A percentile compares a stretch with the other conserved stretches of the same genome.
phyloP scores from a whole-genome alignment of 2,329 filamentous ascomycete species.

The Lasiodiplodia citricola region DNA sequence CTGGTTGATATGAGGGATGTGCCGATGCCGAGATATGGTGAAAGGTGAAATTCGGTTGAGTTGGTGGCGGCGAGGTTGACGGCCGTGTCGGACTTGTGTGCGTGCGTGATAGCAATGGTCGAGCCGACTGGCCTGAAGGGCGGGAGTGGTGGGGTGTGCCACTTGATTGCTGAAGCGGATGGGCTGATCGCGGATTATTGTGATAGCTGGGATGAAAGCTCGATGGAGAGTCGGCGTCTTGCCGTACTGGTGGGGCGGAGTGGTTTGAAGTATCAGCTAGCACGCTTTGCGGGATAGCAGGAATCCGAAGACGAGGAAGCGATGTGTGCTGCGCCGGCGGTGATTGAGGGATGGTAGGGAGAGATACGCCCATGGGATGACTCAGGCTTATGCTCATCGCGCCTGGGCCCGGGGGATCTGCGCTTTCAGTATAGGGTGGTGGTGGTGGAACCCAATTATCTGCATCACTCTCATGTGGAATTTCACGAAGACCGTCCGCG shows the following conservation, averaged over 20 bases:
- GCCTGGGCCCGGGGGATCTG: constrained; percentile 39
- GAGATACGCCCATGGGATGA: constrained; percentile 16
- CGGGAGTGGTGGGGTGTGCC: constrained; percentile 6
- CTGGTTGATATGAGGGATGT: neutral
- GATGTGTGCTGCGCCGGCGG: constrained; percentile 24
- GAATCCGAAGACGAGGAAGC: constrained; percentile 24
- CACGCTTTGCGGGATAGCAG: neutral
- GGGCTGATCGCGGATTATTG: constrained; percentile 6
- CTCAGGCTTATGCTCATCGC: constrained; percentile 44
- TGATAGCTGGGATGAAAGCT: neutral
- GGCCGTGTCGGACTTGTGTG: constrained; percentile 20
- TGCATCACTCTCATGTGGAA: constrained; percentile 85
- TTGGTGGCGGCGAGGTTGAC: constrained; percentile 14
- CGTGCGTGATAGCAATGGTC: neutral
- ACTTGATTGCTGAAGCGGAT: constrained; percentile 1
- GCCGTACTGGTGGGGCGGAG: constrained; percentile 10
- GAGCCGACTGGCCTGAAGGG: neutral
- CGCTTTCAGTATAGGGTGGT: constrained; percentile 75
- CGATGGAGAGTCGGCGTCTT: neutral
- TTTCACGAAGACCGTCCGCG: constrained; percentile 71
- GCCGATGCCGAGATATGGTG: neutral
- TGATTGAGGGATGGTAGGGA: constrained; percentile 14
- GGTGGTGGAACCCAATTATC: constrained; percentile 89
- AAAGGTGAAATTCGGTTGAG: neutral
- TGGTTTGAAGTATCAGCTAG: neutral